Evolutionary conservation across 805 yeast genomes (phyloP).

Genomic region (Cyberlindnera maclurae): DNA sequence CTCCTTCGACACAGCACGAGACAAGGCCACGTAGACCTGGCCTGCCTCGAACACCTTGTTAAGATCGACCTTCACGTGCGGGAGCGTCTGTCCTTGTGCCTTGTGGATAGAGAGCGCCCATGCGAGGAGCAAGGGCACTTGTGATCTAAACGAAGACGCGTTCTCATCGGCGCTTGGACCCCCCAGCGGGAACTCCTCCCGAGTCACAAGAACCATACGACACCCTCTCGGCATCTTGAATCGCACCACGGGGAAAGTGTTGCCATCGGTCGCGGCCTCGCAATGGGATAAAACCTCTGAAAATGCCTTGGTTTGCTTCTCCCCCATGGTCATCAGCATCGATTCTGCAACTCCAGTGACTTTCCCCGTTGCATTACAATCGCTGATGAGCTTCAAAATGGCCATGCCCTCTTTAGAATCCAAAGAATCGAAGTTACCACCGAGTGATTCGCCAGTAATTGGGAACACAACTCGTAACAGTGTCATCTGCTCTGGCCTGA

Average conservation of each 20-base stretch:
- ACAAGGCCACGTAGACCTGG: constrained; percentile 76
- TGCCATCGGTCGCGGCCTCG: neutral
- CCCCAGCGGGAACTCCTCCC: constrained; percentile 19
- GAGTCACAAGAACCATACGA: constrained; percentile 4
- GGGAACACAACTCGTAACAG: neutral
- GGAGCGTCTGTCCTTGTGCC: constrained; percentile 79
- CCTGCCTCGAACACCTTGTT: constrained; percentile 68
- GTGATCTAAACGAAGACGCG: constrained; percentile 36
- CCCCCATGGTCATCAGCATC: neutral
- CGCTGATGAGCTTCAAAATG: constrained; percentile 3
- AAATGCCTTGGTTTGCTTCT: neutral
- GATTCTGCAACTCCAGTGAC: constrained; percentile 17
- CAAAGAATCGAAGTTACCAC: neutral
- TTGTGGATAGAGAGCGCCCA: constrained; percentile 86
- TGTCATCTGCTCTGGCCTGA: constrained; percentile 17
- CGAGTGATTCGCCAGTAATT: neutral
- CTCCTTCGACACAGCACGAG: constrained; percentile 67
- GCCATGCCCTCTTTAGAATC: neutral
- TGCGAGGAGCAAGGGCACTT: constrained; percentile 63
- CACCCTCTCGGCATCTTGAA: constrained; percentile 33
- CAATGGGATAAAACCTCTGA: neutral
- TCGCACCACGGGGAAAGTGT: constrained; percentile 37
- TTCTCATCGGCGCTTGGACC: constrained; percentile 27
- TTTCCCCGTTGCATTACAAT: constrained; percentile 31
- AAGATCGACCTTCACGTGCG: constrained; percentile 62